Evolutionary conservation across 441 rosid genomes (phyloP), one percentile per base, ranked within the genome.

Genomic region (Sinapis alba): DNA sequence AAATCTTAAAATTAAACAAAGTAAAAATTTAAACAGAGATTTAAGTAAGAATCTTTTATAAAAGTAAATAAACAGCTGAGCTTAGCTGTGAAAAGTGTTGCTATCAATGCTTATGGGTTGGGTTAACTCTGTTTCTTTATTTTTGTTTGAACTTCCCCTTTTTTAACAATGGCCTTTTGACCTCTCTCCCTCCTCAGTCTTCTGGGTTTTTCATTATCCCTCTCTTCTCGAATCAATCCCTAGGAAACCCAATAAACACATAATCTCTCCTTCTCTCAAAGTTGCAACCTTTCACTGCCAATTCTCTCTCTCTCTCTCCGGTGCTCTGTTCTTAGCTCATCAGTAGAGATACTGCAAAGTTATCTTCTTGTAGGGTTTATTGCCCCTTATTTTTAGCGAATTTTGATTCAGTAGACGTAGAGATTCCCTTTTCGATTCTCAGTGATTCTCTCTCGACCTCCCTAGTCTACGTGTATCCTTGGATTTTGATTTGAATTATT

Each of bases 21-120:
- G 2, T 59, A 27, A 45, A 68, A 13, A n/a, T 20, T 32, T 32
- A 68, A 67, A n/a, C n/a, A n/a, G n/a, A n/a, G n/a, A n/a, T n/a
- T 43, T 0, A 41, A 1, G 47, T 41, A 41, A 28, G 3, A 6
- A 5, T 18, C 10, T 0, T 0, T 13, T 24, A 24, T 13, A 60
- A 15, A 60, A 47, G 51, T 5, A 43, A 43, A 13, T 43, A 71
- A 43, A 72, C 70, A 78, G 92, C 82, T 84, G 86, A 83, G 78
- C 79, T 86, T 57, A 75, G 82, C 84, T 76, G 88, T 88, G 69
- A 92, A 86, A 90, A 84, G 76, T 86, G 88, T 88, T 75, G 64
- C 75, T 82, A 11, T 88, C 90, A 85, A 60, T 78, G 83, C 73
- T 77, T 76, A 76, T 76, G 81, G 63, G 18, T 5, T 43, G 51